Evolutionary conservation across 495 filamentous ascomycete species (phyloP), one percentile per base, ranked within the genome.

Genomic region (Trichoderma erinaceum): DNA sequence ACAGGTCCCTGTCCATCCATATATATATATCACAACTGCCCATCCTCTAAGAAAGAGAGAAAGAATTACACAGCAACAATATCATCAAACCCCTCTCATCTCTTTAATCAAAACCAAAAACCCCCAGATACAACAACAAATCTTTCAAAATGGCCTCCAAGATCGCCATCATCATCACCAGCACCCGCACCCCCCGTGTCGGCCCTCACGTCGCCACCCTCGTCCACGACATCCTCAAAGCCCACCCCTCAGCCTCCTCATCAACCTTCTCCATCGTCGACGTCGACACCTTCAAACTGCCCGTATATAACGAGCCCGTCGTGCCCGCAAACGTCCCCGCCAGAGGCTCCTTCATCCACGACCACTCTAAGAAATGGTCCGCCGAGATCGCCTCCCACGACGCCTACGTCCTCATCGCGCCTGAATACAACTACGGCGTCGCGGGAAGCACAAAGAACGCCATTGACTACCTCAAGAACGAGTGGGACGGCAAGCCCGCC

Each of bases 361-460:
- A 72, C 23, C 80, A 84, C 72, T 83, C 81, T 32, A 75, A 74
- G 13, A 75, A 75, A 7, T 88, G 86, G 86, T 83, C 79, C 35
- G 64, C 71, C 11, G 77, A 82, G 50, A 83, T 87, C 64, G 69
- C 74, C 0, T 69, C 73, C 25, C 77, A 82, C 69, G 79, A 79
- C 65, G 84, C 74, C 1, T 87, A 89, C 72, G 77, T 89, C 67
- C 84, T 90, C 67, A 80, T 89, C 21, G 80, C 80, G 11, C 83
- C 78, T 12, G 78, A 80, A 74, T 80, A 80, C 69, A 80, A 80
- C 74, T 76, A 74, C 68, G 66, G 70, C 48, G 76, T 83, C 46
- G 78, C 85, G 0, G 86, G 84, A 0, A 81, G 78, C 38, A 69
- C 86, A 56, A 88, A 88, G 77, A 88, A 88, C 72, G 87, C 87